These are phyloP conservation scores for Besnoitia besnoiti DNA, from an alignment of 169 alveolate genomes.

Conservation along the genomic window DNA sequence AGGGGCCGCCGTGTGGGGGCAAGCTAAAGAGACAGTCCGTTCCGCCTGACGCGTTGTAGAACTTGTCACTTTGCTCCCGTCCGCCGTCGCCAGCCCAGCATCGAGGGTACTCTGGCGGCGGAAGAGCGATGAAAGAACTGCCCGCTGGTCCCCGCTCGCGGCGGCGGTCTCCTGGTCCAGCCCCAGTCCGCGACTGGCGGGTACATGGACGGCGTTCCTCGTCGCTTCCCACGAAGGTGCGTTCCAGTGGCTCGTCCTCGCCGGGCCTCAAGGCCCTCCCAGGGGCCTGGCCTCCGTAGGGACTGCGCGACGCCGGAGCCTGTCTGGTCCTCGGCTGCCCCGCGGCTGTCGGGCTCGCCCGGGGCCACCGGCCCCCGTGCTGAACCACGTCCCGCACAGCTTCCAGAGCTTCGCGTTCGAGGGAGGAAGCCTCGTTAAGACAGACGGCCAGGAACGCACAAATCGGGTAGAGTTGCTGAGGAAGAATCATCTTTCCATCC, in stretches of 20 bases:
- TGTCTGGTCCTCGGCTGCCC: not conserved
- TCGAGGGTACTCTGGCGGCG: slow-evolving; percentile 20
- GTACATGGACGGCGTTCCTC: not conserved
- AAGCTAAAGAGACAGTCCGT: not conserved
- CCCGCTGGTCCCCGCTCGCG: not conserved
- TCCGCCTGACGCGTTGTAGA: not conserved
- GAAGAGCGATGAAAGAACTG: not conserved
- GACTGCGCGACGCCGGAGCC: not conserved
- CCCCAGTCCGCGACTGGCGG: not conserved
- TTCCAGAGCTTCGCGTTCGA: not conserved
- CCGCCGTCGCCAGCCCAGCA: not conserved
- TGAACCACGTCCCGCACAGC: not conserved
- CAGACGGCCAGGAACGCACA: not conserved
- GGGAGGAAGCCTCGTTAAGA: not conserved
- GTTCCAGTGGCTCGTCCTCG: not conserved
- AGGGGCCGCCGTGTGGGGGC: not conserved
- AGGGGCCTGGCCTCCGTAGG: not conserved
- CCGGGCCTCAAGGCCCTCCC: not conserved
- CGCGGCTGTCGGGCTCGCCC: not conserved
- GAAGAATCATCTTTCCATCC: not conserved
- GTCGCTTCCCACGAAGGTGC: not conserved
- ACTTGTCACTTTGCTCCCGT: not conserved
- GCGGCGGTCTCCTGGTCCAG: too few relatives aligned
- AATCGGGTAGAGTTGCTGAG: not conserved
- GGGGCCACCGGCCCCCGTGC: not conserved